These are phyloP conservation scores for Fraxinus excelsior DNA, from an alignment of 257 asterid genomes.

Conservation along the genomic window DNA sequence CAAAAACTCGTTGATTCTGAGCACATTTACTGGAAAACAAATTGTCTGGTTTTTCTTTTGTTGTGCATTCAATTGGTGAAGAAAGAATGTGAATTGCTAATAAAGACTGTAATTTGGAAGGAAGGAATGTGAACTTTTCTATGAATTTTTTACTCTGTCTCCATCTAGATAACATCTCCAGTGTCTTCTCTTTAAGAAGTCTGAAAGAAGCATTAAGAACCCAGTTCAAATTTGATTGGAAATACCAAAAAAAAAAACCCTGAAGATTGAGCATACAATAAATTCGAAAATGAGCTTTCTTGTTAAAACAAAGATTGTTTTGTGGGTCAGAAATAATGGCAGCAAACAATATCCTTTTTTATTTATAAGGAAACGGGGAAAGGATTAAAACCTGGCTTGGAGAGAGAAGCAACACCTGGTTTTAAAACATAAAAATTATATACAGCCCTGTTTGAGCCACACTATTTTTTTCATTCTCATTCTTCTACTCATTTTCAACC, in stretches of 20 bases:
- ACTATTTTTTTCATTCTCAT: too few relatives aligned
- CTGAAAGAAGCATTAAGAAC: background rate
- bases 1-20: constrained; percentile 21
- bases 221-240: background rate
- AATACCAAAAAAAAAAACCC: too few relatives aligned
- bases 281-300: too few relatives aligned
- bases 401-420: too few relatives aligned
- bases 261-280: background rate
- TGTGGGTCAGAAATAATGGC: too few relatives aligned
- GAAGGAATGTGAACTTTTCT: constrained; percentile 19
- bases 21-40: constrained; percentile 21
- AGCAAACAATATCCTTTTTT: too few relatives aligned
- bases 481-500: too few relatives aligned
- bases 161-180: constrained; percentile 29
- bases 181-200: constrained; percentile 4
- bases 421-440: too few relatives aligned
- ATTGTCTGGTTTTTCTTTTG: constrained; percentile 1
- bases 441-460: too few relatives aligned
- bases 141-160: constrained; percentile 30
- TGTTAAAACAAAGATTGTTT: background rate
- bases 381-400: too few relatives aligned
- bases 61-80: constrained; percentile 28
- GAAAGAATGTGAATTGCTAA: constrained; percentile 34
- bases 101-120: constrained; percentile 30
- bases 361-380: too few relatives aligned